These are phyloP conservation scores for slime mould (Dictyostelium discoideum) DNA, from an alignment of 78 protist genomes.

Conservation along the genomic window DNA sequence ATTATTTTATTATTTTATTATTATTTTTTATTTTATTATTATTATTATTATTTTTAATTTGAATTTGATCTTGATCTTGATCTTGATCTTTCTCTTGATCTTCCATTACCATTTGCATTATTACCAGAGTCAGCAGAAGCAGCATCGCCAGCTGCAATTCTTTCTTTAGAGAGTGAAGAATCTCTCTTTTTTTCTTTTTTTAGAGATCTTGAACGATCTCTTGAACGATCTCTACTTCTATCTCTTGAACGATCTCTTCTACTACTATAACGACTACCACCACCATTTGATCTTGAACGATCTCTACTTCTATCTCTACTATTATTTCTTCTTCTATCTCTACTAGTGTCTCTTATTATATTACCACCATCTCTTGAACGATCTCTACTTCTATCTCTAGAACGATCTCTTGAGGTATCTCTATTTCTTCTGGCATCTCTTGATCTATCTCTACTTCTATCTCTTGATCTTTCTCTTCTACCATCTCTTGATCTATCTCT, in stretches of 20 bases:
- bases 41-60: neutral
- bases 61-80: conserved; percentile 26
- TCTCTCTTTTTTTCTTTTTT: conserved; percentile 49
- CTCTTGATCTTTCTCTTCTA: neutral
- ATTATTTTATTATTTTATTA: too few relatives aligned
- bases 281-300: conserved; percentile 21
- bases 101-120: neutral
- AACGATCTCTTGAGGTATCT: conserved; percentile 22
- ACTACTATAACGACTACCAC: neutral
- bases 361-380: neutral
- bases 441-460: neutral
- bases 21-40: neutral
- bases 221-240: conserved; percentile 18
- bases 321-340: neutral
- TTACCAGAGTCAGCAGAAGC: neutral
- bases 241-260: conserved; percentile 22
- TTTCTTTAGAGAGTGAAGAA: conserved; percentile 27
- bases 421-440: neutral
- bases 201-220: conserved; percentile 34
- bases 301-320: conserved; percentile 6
- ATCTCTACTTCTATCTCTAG: neutral
- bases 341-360: neutral
- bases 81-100: conserved; percentile 50
- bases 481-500: conserved; percentile 47
- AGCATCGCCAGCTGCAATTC: neutral